Evolutionary conservation across 495 filamentous ascomycete genomes (phyloP), one percentile per base, ranked within the genome.

Genomic region (Penicillium diatomitis): DNA sequence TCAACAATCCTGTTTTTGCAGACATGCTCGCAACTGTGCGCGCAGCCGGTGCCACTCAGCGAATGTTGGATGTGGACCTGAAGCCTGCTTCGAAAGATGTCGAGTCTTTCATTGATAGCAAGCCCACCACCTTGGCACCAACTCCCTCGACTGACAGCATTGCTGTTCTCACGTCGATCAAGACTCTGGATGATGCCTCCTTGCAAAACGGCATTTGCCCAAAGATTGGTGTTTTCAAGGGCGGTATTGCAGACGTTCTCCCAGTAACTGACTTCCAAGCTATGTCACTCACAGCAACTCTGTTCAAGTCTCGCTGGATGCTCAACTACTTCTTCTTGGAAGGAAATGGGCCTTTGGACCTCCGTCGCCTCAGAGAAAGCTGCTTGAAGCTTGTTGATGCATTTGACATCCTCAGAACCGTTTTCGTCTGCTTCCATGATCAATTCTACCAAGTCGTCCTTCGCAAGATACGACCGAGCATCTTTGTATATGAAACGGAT

Each of bases 331-430:
- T 82, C 59, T 76, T 70, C 54, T 65, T 84, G 10, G 73, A 82
- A 46, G 70, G 75, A 5, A 62, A 63, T 5, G 74, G 75, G 0
- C 48, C 61, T 0, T 33, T 82, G 9, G 73, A 83, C 41, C 41
- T 80, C 1, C 53, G 53, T 11, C 66, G 67, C 6, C 62, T 83
- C 3, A 67, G 72, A 34, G 67, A 67, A 39, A 74, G 71, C 33
- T 68, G 69, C 39, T 50, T 68, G 43, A 68, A 65, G 41, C 66
- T 73, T 5, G 66, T 75, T 31, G 66, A 74, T 11, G 68, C 71
- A 2, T 84, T 82, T 56, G 83, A 86, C 43, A 82, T 87, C 28
- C 66, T 89, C 2, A 78, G 84, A 5, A 86, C 84, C 0, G 80
- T 88, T 5, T 87, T 86, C 53, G 71, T 87, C 4, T 71, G 75